Conservation (phyloP, 2,329 filamentous ascomycete species). For the Scortechinia acanthostroma region DNA sequence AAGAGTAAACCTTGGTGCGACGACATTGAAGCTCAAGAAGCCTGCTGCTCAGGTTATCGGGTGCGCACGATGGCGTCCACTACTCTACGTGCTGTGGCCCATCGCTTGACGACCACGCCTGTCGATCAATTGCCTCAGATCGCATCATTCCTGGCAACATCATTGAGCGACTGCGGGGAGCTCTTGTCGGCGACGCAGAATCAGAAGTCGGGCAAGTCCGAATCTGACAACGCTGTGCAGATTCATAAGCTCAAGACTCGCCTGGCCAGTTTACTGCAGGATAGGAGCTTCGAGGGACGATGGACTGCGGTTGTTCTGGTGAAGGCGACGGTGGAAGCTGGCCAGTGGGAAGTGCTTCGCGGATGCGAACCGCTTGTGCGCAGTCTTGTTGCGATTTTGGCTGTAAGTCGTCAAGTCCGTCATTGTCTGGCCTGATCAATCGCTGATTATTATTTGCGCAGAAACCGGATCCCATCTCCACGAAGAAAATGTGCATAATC, state of each 20-base stretch:
- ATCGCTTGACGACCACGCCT: constrained; percentile 38
- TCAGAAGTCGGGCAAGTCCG: constrained; percentile 30
- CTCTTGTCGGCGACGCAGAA: constrained; percentile 35
- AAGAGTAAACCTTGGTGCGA: no score
- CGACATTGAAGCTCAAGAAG: no score
- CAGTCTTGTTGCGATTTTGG: constrained; percentile 43
- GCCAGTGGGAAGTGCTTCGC: constrained; percentile 47
- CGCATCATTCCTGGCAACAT: constrained; percentile 36
- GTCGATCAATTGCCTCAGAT: constrained; percentile 45
- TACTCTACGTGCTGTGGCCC: neutral
- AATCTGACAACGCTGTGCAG: constrained; percentile 38
- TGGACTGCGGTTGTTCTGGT: constrained; percentile 52
- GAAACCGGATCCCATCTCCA: constrained; percentile 48
- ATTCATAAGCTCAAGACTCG: constrained; percentile 51
- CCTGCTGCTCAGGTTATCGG: neutral
- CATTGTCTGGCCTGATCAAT: no score
- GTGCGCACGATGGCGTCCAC: neutral
- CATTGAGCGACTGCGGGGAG: neutral
- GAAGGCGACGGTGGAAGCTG: constrained; percentile 50
- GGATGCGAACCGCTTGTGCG: constrained; percentile 48
- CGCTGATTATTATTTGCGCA: constrained; percentile 9
- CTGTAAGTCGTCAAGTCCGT: constrained; percentile 20
- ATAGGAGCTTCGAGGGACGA: constrained; percentile 44
- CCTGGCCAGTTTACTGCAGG: constrained; percentile 48
- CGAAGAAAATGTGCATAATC: constrained; percentile 46